Evolutionary conservation across 169 alveolate genomes (phyloP).

Genomic region (Babesia bovis): DNA sequence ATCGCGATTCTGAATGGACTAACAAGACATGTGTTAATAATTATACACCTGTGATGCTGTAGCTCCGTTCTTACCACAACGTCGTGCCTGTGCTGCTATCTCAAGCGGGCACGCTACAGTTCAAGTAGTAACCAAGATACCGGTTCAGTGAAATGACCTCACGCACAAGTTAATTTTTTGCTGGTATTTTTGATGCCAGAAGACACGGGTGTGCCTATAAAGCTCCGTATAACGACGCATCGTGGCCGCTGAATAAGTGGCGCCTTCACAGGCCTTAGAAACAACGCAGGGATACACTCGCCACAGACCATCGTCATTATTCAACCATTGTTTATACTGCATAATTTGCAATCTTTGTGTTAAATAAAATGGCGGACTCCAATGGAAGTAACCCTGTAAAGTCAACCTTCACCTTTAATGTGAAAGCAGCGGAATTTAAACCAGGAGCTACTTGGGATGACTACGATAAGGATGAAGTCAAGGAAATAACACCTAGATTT

Average conservation of each 20-base stretch:
- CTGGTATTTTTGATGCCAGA: neutral
- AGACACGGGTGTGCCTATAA: neutral
- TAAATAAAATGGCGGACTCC: neutral
- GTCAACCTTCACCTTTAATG: conserved; percentile 53
- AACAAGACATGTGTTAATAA: too few relatives aligned
- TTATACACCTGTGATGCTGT: too few relatives aligned
- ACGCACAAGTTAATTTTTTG: too few relatives aligned
- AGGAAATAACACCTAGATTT: neutral
- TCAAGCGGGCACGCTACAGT: too few relatives aligned
- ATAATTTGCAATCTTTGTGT: neutral
- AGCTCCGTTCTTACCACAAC: too few relatives aligned
- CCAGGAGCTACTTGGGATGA: conserved; percentile 52
- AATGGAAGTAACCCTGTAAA: neutral
- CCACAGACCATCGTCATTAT: too few relatives aligned
- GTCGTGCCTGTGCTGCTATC: too few relatives aligned
- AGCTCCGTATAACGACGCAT: neutral
- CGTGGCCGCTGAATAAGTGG: conserved; percentile 3
- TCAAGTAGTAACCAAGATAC: too few relatives aligned
- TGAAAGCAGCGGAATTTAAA: conserved; percentile 54
- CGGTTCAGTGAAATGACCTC: too few relatives aligned
- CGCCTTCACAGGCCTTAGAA: neutral
- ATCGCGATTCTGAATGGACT: too few relatives aligned
- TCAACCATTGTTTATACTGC: too few relatives aligned
- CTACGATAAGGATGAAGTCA: conserved; percentile 33
- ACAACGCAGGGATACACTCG: neutral